Percentiles rank a stretch among this genome's conserved stretches.
Evolutionary conservation across 768 basidiomycete species (phyloP).

Genomic region (Pleurotus tuoliensis): DNA sequence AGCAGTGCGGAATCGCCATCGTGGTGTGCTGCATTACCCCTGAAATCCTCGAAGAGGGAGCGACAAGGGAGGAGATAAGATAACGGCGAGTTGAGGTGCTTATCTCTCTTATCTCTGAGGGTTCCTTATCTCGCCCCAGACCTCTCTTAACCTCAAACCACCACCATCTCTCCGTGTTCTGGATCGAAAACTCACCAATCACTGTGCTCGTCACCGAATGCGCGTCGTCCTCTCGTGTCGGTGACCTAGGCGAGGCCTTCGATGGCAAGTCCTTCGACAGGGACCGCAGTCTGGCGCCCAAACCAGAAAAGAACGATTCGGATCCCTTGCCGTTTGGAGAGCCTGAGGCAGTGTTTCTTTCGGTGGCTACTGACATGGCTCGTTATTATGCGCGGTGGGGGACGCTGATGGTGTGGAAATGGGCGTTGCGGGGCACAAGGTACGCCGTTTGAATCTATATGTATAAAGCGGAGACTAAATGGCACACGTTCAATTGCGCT

Average conservation of each 20-base stretch:
- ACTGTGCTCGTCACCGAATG: background rate
- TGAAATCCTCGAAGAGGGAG: background rate
- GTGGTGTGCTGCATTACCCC: background rate
- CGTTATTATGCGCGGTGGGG: background rate
- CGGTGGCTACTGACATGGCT: background rate
- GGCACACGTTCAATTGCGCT: background rate
- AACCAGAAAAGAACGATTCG: background rate
- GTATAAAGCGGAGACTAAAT: background rate
- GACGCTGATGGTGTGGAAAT: background rate
- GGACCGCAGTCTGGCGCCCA: background rate
- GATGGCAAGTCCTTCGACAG: background rate
- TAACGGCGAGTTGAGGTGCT: background rate
- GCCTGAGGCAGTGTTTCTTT: background rate
- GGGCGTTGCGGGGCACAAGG: background rate
- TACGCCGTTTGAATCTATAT: background rate
- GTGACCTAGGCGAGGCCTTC: background rate
- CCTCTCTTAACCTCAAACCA: conserved; percentile 1
- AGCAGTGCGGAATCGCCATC: background rate
- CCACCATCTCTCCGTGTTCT: background rate
- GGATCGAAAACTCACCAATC: background rate
- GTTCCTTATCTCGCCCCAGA: background rate
- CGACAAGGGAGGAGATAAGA: background rate
- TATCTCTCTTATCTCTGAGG: background rate
- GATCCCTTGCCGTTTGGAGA: background rate
- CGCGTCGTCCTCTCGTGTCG: background rate